phyloP scores from a whole-genome alignment of 257 asterid genomes.

The Gynochthodes officinalis region DNA sequence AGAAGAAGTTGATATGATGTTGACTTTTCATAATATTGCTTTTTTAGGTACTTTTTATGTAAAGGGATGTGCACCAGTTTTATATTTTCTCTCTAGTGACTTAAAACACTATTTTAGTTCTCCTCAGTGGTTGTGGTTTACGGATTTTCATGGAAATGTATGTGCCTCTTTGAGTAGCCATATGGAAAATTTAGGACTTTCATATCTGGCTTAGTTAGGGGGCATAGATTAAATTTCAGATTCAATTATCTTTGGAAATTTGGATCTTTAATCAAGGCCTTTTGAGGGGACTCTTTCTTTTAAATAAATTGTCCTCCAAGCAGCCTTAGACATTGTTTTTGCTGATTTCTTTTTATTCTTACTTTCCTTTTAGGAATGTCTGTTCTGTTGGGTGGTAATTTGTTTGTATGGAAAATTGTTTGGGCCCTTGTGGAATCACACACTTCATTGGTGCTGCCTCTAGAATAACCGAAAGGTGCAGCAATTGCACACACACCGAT shows the following conservation, averaged over 20 bases:
- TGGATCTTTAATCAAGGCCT: constrained; percentile 18
- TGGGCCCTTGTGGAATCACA: too few relatives aligned
- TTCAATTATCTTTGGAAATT: constrained; percentile 6
- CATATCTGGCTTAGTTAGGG: constrained; percentile 34
- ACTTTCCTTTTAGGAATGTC: neutral
- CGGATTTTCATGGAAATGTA: neutral
- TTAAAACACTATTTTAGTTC: neutral
- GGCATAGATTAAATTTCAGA: constrained; percentile 18
- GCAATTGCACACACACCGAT: constrained; percentile 16
- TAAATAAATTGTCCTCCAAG: constrained; percentile 20
- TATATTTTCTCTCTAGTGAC: neutral
- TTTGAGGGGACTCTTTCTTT: constrained; percentile 21
- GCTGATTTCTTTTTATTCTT: neutral
- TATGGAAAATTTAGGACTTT: constrained; percentile 16
- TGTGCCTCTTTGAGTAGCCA: constrained; percentile 23
- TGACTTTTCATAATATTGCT: neutral
- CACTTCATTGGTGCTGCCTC: constrained; percentile 7
- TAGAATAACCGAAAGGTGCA: constrained; percentile 22
- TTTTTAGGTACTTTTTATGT: neutral
- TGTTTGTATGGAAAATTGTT: neutral
- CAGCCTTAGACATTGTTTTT: constrained; percentile 23
- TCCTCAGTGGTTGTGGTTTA: too few relatives aligned
- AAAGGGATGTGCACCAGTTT: neutral
- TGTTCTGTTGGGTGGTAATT: neutral
- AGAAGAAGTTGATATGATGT: neutral